phyloP scores from a whole-genome alignment of 768 basidiomycete species.

The Mycena filopes region DNA sequence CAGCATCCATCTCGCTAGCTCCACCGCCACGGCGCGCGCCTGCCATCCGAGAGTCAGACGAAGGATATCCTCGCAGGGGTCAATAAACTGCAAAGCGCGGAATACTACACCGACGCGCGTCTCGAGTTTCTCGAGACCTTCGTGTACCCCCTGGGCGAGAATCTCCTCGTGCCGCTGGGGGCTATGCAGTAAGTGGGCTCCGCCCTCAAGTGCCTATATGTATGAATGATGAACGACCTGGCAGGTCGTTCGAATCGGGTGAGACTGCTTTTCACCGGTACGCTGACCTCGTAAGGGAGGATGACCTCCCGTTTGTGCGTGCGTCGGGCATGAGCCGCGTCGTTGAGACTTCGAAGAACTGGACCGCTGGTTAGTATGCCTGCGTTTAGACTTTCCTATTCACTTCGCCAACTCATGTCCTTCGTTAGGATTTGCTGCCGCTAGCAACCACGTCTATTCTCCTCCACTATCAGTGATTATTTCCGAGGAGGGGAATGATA shows the following conservation, averaged over 20 bases:
- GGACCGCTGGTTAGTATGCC: constrained; percentile 70
- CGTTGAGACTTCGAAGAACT: constrained; percentile 74
- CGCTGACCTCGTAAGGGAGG: constrained; percentile 51
- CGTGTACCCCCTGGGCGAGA: constrained; percentile 64
- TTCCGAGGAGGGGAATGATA: constrained; percentile 69
- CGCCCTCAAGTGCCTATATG: background rate
- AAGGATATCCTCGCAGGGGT: constrained; percentile 59
- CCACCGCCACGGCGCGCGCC: constrained; percentile 85
- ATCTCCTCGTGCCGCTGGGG: constrained; percentile 74
- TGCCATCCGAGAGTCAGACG: constrained; percentile 65
- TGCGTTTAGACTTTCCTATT: background rate
- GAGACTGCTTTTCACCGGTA: constrained; percentile 65
- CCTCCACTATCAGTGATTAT: constrained; percentile 67
- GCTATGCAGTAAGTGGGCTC: constrained; percentile 63
- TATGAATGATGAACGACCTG: background rate
- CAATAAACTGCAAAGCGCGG: constrained; percentile 61
- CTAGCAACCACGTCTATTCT: constrained; percentile 55
- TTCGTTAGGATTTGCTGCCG: constrained; percentile 61
- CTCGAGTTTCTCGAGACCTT: constrained; percentile 70
- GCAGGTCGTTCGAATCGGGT: constrained; percentile 54
- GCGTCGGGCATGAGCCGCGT: constrained; percentile 66
- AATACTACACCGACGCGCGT: constrained; percentile 52
- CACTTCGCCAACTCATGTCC: background rate
- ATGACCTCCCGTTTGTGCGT: constrained; percentile 61
- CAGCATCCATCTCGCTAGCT: constrained; percentile 56